Base-by-base conservation (phyloP, 208 protist species). In the Polymyxa betae region DNA sequence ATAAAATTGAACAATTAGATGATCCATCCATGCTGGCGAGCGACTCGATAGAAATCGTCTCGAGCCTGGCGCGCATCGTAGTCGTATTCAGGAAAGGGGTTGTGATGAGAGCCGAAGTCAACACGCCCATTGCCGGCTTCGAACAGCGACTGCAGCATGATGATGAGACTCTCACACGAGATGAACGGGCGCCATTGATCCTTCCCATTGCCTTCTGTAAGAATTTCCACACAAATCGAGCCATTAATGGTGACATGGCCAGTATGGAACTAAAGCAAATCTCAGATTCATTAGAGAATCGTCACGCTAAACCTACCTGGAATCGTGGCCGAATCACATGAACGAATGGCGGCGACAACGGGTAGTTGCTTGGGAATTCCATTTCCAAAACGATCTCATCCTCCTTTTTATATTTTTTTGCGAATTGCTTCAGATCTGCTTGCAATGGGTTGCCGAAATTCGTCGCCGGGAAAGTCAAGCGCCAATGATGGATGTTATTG, bases 281-380 rank as follows among this genome's bases (percentile, higher is more conserved):
- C 49, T 29, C 5, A 5, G 49, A 60, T 24, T 29, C 12, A 24
- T 60, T 24, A 60, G 49, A 60, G 5, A 5, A 24, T 5, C 24
- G 49, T 24, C 49, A 60, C 49, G 24, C 5, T 24, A 60, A 60
- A 60, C 49, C 49, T 24, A 60, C 49, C 24, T 24, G 0, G 54
- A 91, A 91, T 52, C 90, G 32, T 29, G 90, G 90, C 44, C 64
- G 0, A 64, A 91, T 82, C 38, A 91, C 90, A 24, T 68, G 66
- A 89, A 88, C 38, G 29, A 91, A 91, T 20, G 90, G 90, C 5
- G 90, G 90, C 0, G 20, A 0, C 10, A 77, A 38, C 38, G 90
- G 90, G 66, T 91, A 91, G n/a, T 91, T 52, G 32, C 72, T 45
- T 35, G 89, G 89, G 40, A 90, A 90, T 32, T 0, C 24, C 52